Base-by-base conservation (phyloP, 495 filamentous ascomycete genomes). In the Hyaloscypha bicolor region DNA sequence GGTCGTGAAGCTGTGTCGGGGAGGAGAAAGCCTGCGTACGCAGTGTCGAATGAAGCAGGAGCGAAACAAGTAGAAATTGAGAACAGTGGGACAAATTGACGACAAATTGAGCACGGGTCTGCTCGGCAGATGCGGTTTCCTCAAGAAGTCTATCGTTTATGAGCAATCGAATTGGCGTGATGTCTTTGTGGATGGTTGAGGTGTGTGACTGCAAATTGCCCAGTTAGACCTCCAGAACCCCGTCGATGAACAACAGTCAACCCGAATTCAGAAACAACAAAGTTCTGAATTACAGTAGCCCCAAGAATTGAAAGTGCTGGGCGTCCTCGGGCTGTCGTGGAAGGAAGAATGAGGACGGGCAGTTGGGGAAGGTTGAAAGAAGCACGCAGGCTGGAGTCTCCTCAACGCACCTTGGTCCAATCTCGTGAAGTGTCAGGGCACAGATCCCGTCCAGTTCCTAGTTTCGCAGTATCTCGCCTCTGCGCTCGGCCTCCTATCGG, bases 241-340 rank as follows among this genome's bases (percentile, higher is more conserved):
- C 21, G 11, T 61, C 35, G 19, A 45, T 16, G 21, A 14, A 6
- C 60, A 9, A 35, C 19, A 33, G 31, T 56, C 25, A 37, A 16
- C 51, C 48, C 14, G 31, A 64, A 64, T 64, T 25, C 62, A 64
- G 48, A n/a, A 64, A 64, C 62, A 64, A 56, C 33, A 33, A 64
- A 64, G 48, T 64, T 48, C 62, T 64, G 62, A 29, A 55, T 25
- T 2, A 25, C 25, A 25, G 19, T 32, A 32, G 12, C 30, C 52
- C 30, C 16, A 64, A 25, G 62, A 64, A 55, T 37, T 64, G 62
- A 64, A 64, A 64, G 60, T 21, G 19, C 32, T 29, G 35, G 42
- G 4, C 35, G 60, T 51, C 21, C 39, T 51, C 60, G 37, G n/a
- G 42, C 16, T 48, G 16, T 48, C 12, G 45, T 21, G 25, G 25